phyloP scores from a whole-genome alignment of 306 rosid genomes.

The Carpinus viminea region DNA sequence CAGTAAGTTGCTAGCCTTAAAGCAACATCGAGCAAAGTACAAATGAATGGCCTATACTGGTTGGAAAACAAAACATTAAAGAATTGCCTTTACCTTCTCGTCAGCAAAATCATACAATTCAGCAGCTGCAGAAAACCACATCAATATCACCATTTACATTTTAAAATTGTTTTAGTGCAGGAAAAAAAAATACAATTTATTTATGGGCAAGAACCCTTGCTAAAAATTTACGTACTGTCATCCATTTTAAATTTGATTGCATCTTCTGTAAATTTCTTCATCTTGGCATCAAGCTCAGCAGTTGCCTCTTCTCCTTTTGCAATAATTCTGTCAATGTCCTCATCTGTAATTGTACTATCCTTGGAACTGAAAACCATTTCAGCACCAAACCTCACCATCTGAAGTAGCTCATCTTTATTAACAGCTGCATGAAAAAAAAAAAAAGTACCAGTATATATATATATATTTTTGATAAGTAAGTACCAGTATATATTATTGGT shows the following conservation, averaged over 20 bases:
- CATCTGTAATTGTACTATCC: constrained; percentile 94
- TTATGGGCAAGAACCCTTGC: constrained; percentile 2
- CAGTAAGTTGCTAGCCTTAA: not conserved
- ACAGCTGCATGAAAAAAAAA: constrained; percentile 64
- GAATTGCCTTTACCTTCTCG: constrained; percentile 61
- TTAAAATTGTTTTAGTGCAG: constrained; percentile 5
- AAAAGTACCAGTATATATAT: constrained; percentile 10
- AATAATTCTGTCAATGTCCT: constrained; percentile 94
- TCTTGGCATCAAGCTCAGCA: constrained; percentile 97
- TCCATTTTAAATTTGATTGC: constrained; percentile 99
- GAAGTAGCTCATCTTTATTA: constrained; percentile 93
- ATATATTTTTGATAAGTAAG: too few relatives aligned
- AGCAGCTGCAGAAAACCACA: constrained; percentile 65
- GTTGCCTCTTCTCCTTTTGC: constrained; percentile 99
- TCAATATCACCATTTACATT: constrained; percentile 28
- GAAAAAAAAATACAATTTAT: not conserved
- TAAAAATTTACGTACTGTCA: constrained; percentile 61
- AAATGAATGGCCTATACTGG: not conserved
- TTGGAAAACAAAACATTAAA: constrained; percentile 11
- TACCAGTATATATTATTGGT: constrained; percentile 11
- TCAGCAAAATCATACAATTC: constrained; percentile 97
- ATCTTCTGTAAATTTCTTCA: constrained; percentile 99
- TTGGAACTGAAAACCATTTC: constrained; percentile 99
- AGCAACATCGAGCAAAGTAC: constrained; percentile 13
- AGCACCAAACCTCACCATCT: constrained; percentile 98